Evolutionary conservation across 306 rosid genomes (phyloP).

Genomic region (Vigna mungo): DNA sequence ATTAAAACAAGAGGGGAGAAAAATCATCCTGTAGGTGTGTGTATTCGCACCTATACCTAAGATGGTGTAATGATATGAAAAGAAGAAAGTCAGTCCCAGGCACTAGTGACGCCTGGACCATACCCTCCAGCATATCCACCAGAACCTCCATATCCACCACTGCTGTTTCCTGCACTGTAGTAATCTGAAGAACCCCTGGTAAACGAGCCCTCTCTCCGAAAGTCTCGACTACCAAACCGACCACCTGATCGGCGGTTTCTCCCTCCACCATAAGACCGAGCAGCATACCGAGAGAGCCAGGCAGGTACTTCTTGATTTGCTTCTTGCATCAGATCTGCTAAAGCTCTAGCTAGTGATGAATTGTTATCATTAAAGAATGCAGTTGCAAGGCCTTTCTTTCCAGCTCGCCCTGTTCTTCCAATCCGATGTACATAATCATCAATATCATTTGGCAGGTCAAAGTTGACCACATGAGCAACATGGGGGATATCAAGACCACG

Average conservation of each 20-base stretch:
- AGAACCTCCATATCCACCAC: conserved; percentile 65
- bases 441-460: conserved; percentile 87
- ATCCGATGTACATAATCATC: conserved; percentile 90
- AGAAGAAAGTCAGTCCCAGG: conserved; percentile 67
- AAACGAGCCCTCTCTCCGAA: conserved; percentile 68
- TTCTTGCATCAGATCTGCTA: conserved; percentile 85
- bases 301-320: conserved; percentile 85
- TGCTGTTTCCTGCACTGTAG: conserved; percentile 53
- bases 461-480: conserved; percentile 83
- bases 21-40: conserved; percentile 36
- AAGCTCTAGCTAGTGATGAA: conserved; percentile 66
- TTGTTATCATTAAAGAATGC: conserved; percentile 85
- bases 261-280: conserved; percentile 69
- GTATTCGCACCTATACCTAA: conserved; percentile 53
- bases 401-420: conserved; percentile 91
- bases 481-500: conserved; percentile 89
- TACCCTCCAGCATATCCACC: conserved; percentile 72
- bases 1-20: conserved; percentile 33
- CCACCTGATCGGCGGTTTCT: conserved; percentile 81
- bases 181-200: conserved; percentile 66
- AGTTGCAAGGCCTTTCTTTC: conserved; percentile 81
- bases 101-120: conserved; percentile 71
- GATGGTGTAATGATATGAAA: conserved; percentile 43
- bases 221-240: conserved; percentile 82
- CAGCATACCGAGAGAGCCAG: conserved; percentile 76